Conservation (phyloP, 2,329 filamentous ascomycete genomes). For the Colletotrichum theobromicola region DNA sequence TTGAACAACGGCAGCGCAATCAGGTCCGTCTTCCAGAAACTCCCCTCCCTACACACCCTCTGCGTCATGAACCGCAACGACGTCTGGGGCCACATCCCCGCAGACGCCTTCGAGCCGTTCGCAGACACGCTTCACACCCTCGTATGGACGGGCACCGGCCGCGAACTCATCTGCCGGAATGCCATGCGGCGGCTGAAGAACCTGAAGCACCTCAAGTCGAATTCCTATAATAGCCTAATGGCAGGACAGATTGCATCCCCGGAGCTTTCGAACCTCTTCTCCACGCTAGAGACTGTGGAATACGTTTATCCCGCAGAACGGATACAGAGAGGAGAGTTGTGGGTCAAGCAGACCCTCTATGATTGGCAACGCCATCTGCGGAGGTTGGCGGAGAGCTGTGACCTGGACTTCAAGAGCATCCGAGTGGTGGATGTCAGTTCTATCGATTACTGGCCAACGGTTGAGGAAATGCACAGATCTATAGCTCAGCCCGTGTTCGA, state of each 20-base stretch:
- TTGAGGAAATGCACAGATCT: not conserved
- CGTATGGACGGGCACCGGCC: not conserved
- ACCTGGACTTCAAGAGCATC: not conserved
- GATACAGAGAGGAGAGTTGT: too few relatives aligned
- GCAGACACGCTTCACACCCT: not conserved
- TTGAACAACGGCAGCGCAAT: not conserved
- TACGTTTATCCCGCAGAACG: not conserved
- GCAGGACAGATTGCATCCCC: not conserved
- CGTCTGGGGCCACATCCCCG: not conserved
- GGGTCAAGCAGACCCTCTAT: too few relatives aligned
- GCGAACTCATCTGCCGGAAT: not conserved
- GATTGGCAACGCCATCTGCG: not conserved
- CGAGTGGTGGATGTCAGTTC: not conserved
- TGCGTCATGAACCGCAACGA: not conserved
- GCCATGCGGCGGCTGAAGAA: not conserved
- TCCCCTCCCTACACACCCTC: not conserved
- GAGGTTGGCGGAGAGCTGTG: not conserved
- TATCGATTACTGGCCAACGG: not conserved
- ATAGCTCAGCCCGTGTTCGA: not conserved
- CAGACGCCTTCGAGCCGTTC: not conserved
- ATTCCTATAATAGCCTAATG: not conserved
- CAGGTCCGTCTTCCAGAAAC: not conserved
- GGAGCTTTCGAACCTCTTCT: not conserved
- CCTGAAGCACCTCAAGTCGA: not conserved
- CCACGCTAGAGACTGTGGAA: not conserved